These are phyloP conservation scores for Ganoderma resinaceum DNA, from an alignment of 1,284 basidiomycete genomes.

Conservation along the genomic window DNA sequence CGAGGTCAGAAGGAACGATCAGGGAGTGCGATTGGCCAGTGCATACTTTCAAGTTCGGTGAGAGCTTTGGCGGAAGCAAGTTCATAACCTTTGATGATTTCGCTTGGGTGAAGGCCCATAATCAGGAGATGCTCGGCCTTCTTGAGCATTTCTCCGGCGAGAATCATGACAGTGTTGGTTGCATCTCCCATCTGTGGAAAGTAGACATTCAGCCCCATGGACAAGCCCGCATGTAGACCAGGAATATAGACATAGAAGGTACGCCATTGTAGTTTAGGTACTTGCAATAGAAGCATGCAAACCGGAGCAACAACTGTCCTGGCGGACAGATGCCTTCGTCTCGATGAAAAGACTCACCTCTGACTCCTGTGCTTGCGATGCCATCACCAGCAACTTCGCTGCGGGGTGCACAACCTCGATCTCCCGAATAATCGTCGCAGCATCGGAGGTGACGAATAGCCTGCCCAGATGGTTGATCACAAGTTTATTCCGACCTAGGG, in stretches of 20 bases:
- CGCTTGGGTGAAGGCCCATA: constrained; percentile 97
- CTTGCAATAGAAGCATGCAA: background rate
- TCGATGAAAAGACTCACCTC: constrained; percentile 62
- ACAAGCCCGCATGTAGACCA: background rate
- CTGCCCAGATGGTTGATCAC: constrained; percentile 96
- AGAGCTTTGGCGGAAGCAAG: constrained; percentile 89
- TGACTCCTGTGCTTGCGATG: constrained; percentile 94
- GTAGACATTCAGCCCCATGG: background rate
- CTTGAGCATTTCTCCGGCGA: constrained; percentile 96
- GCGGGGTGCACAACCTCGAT: constrained; percentile 99
- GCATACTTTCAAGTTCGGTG: constrained; percentile 90
- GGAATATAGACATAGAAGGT: background rate
- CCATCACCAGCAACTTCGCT: constrained; percentile 97
- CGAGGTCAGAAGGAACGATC: background rate
- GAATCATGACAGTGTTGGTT: constrained; percentile 95
- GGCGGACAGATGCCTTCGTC: background rate
- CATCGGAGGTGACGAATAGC: constrained; percentile 98
- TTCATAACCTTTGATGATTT: constrained; percentile 95
- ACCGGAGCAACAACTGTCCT: background rate
- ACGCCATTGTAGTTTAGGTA: background rate
- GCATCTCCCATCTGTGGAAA: constrained; percentile 89
- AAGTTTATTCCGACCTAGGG: constrained; percentile 89
- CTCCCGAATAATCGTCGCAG: constrained; percentile 98
- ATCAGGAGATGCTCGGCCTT: constrained; percentile 92
- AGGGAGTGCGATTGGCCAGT: constrained; percentile 18